These are phyloP conservation scores for Triglochin maritima DNA, from an alignment of 106 monocot species.

Conservation along the genomic window DNA sequence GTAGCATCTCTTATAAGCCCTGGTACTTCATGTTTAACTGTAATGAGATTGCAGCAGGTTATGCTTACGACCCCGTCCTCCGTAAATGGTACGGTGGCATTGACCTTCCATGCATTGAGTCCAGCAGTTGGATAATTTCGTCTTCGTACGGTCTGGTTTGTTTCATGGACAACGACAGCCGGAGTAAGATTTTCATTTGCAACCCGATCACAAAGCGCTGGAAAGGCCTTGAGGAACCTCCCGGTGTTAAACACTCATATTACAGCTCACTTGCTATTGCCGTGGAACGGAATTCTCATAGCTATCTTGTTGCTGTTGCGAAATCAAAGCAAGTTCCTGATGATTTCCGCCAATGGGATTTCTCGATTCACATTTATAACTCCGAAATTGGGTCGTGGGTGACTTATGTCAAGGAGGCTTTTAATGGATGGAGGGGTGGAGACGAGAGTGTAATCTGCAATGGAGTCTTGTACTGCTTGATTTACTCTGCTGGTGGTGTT, in stretches of 20 bases:
- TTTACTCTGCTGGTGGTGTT: constrained; percentile 32
- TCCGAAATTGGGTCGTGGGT: constrained; percentile 42
- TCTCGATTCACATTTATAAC: constrained; percentile 54
- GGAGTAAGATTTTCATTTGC: constrained; percentile 53
- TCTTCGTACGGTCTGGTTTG: constrained; percentile 74
- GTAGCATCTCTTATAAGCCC: constrained; percentile 31
- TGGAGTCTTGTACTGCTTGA: constrained; percentile 64
- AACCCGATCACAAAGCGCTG: constrained; percentile 76
- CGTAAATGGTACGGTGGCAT: constrained; percentile 68
- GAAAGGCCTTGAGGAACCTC: constrained; percentile 46
- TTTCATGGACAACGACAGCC: constrained; percentile 77
- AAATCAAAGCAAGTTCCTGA: constrained; percentile 56
- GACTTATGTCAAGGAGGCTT: constrained; percentile 35
- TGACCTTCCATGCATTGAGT: constrained; percentile 68
- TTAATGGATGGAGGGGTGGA: constrained; percentile 82
- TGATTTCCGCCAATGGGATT: constrained; percentile 68
- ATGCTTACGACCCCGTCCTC: constrained; percentile 55
- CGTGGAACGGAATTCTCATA: constrained; percentile 23
- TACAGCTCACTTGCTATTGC: constrained; percentile 68
- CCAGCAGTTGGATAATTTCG: constrained; percentile 65
- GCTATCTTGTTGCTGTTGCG: constrained; percentile 43
- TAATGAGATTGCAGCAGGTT: constrained; percentile 37
- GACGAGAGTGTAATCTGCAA: constrained; percentile 76
- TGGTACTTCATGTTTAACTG: constrained; percentile 98
- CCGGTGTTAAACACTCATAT: constrained; percentile 35